Conservation (phyloP, 2,329 filamentous ascomycete genomes). For the Metarhizium sp. region DNA sequence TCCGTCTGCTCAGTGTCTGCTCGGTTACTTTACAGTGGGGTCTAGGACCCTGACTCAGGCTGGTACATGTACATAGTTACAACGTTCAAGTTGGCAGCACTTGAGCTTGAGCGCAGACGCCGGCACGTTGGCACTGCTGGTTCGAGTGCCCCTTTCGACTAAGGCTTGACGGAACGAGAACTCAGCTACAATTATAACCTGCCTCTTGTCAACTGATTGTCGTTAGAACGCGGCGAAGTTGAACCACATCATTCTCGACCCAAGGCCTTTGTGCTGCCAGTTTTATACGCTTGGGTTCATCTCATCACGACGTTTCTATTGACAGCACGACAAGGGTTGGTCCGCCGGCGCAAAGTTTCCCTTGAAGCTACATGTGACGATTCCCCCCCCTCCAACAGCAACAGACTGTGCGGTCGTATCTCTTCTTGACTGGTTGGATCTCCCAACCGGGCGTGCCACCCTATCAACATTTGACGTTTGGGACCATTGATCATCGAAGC, state of each 20-base stretch:
- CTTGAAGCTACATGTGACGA: not conserved
- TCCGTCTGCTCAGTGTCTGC: not conserved
- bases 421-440: not conserved
- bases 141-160: not conserved
- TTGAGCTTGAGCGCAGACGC: too few relatives aligned
- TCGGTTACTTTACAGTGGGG: not conserved
- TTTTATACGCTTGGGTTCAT: too few relatives aligned
- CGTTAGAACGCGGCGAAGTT: not conserved
- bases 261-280: not conserved
- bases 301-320: not conserved
- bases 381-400: not conserved
- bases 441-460: not conserved
- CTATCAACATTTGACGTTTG: not conserved
- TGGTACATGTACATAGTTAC: too few relatives aligned
- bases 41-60: not conserved
- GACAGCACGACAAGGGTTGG: not conserved
- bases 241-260: not conserved
- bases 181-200: not conserved
- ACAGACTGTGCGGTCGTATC: not conserved
- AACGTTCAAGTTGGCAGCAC: not conserved
- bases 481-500: not conserved
- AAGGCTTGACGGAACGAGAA: not conserved
- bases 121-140: too few relatives aligned
- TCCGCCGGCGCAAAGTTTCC: not conserved
- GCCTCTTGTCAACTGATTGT: not conserved